Base-by-base conservation (phyloP, 345 rosid species). In the Cardamine resedifolia region DNA sequence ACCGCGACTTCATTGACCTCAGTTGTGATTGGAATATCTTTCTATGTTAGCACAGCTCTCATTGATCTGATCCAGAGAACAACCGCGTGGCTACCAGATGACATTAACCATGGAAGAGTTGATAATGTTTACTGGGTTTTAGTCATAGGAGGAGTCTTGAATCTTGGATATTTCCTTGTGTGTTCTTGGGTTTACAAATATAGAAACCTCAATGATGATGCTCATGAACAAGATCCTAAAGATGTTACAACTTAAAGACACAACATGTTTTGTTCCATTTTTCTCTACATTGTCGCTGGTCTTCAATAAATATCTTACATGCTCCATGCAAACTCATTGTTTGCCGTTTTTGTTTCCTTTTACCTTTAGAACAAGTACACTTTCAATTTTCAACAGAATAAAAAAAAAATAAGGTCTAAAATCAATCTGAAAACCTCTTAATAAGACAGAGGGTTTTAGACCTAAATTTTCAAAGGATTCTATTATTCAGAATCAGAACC, bases 101-200 rank as follows among this genome's bases (percentile, higher is more conserved):
- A 86, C 30, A 79, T 88, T 0, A 82, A 86, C 53, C 47, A 70
- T 0, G 93, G 91, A 36, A 82, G 87, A 71, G 66, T 87, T 9
- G 85, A 84, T 41, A 66, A 72, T 64, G 72, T 84, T 14, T 85
- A 80, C 14, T 83, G 86, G 88, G 47, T 80, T 76, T 72, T 87
- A 48, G 76, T 57, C 7, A 73, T 68, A 6, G 64, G 68, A 23
- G 83, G 81, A 45, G 56, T 64, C 53, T 19, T 82, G 30, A 87
- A 89, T 81, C 84, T 84, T 24, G 83, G 75, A 0, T 89, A 87
- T 57, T 85, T 71, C 52, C 67, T 87, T 3, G 16, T 70, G 0
- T 80, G 90, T 39, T 82, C 83, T 24, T 68, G 60, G 75, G 4
- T 67, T 15, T 86, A 79, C 61, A 58, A 26, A 66, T 78, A 81